Evolutionary conservation across 768 basidiomycete genomes (phyloP).

Genomic region (Mycena belliarum): DNA sequence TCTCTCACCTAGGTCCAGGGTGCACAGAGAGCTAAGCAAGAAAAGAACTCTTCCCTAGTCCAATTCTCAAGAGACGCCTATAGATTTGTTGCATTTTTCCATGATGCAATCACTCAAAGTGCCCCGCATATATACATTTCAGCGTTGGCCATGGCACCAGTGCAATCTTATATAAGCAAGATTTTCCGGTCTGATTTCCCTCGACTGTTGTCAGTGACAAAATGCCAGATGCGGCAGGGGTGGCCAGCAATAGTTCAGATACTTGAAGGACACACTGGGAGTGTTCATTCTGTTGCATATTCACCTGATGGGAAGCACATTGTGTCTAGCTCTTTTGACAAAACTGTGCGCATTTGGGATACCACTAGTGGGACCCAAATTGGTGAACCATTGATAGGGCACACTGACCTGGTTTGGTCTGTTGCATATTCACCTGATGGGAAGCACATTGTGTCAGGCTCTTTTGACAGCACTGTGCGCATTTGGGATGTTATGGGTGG

Average conservation of each 20-base stretch:
- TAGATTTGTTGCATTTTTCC: too few species aligned
- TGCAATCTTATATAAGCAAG: not conserved
- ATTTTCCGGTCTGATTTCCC: not conserved
- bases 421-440: too few species aligned
- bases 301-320: too few species aligned
- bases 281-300: too few species aligned
- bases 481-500: conserved; percentile 1
- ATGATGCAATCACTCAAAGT: too few species aligned
- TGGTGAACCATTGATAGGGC: too few species aligned
- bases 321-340: too few species aligned
- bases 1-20: too few species aligned
- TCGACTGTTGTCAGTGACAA: not conserved
- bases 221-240: not conserved
- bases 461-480: not conserved
- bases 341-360: too few species aligned
- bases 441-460: too few species aligned
- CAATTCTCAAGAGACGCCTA: not conserved
- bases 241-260: not conserved
- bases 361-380: too few species aligned
- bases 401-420: too few species aligned
- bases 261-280: not conserved
- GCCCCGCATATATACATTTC: conserved; percentile 1
- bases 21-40: not conserved
- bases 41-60: not conserved
- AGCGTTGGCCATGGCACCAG: not conserved